Evolutionary conservation across 1,284 basidiomycete species (phyloP).

Genomic region (Pisolithus thermaeus): DNA sequence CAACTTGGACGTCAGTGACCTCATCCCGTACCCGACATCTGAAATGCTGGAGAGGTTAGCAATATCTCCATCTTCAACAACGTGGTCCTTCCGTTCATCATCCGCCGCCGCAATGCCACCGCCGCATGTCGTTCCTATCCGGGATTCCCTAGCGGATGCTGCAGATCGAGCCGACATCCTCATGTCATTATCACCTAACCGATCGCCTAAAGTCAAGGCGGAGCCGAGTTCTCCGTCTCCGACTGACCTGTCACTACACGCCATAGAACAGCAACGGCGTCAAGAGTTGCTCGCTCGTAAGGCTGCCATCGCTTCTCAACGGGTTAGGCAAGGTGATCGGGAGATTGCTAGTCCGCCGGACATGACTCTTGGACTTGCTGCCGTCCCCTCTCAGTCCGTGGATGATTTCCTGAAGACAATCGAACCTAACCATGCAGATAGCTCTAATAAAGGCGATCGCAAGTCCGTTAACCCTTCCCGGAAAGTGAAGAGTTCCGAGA

Average conservation of each 20-base stretch:
- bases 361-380: conserved; percentile 32
- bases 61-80: conserved; percentile 20
- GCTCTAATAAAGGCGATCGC: conserved; percentile 8
- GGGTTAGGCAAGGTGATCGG: conserved; percentile 35
- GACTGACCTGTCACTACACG: conserved; percentile 37
- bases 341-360: conserved; percentile 19
- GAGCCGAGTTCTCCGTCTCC: conserved; percentile 27
- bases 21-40: conserved; percentile 47
- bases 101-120: conserved; percentile 31
- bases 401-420: conserved; percentile 73
- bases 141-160: conserved; percentile 17
- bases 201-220: conserved; percentile 17
- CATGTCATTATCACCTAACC: conserved; percentile 20
- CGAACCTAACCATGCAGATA: conserved; percentile 30
- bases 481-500: conserved; percentile 24
- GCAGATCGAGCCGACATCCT: conserved; percentile 18
- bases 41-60: conserved; percentile 25
- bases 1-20: conserved; percentile 53
- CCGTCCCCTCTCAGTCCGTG: conserved; percentile 45
- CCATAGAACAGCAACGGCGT: conserved; percentile 68
- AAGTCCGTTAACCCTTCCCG: conserved; percentile 8
- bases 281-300: conserved; percentile 73
- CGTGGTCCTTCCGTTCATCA: conserved; percentile 23
- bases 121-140: conserved; percentile 22
- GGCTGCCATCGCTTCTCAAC: conserved; percentile 62